Evolutionary conservation across 2,329 filamentous ascomycete species (phyloP), one percentile per base, ranked within the genome.

Genomic region (Dothiorella sarmentorum): DNA sequence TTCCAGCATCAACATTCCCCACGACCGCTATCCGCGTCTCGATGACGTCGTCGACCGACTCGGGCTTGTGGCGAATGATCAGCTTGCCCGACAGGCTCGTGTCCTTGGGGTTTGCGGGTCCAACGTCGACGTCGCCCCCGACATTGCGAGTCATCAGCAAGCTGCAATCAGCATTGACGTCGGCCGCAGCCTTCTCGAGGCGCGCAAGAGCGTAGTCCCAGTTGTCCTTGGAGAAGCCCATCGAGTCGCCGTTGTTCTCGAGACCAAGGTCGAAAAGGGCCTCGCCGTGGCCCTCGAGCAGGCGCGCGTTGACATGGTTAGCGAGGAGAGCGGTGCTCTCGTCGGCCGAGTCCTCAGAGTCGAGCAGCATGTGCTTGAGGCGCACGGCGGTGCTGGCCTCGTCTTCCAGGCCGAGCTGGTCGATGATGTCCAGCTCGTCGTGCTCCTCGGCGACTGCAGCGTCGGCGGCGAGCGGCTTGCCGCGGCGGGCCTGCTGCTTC

Each of bases 21-120:
- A 99, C 94, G 0, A 99, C 94, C 0, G 93, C 94, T 75, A 99
- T 95, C 65, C 94, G 80, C 9, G 93, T 96, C 80, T 99, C 94
- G 61, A 97, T 96, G 24, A 96, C 89, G 59, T 95, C 86, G 70
- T 97, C 91, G 4, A 90, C 83, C 11, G 82, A 87, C 18, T 81
- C 77, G 2, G 92, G 91, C 20, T 83, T 78, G 68, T 88, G 86
- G 37, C 94, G 85, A 61, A 97, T 82, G 66, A 97, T 83, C 51
- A 97, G 73, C 72, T 96, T 97, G n/a, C 92, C 91, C 63, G 85
- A 89, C 64, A 86, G 88, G 56, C 86, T 87, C 64, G 84, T 88
- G 61, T 90, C 85, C 67, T 89, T 92, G 60, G 80, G 78, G 58
- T 79, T 82, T 60, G 77, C 78, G 20, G 83, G 82, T 24, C 85